Evolutionary conservation across 2,329 filamentous ascomycete species (phyloP), one percentile per base, ranked within the genome.

Genomic region (Ramichloridium luteum): DNA sequence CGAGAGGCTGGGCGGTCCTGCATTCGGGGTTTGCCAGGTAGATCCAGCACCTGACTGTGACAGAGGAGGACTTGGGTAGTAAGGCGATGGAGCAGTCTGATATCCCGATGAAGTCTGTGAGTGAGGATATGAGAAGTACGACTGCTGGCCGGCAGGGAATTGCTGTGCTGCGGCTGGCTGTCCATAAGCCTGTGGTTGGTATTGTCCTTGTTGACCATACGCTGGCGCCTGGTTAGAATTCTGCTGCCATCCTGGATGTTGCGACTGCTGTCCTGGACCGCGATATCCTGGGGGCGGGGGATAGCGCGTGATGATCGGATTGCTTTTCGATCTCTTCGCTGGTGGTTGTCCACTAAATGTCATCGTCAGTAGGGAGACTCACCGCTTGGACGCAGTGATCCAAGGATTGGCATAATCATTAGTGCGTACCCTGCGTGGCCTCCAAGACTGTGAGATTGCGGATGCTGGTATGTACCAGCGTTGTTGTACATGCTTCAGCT

Each of bases 281-380:
- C 48, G 54, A 39, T 65, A 65, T 10, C 61, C 61, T n/a, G 61
- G 61, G 16, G 63, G 64, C 25, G 62, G 63, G 29, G 63, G 59
- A 48, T 66, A 67, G 17, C 59, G 53, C 5, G 63, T 67, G 38
- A 66, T 64, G 41, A 66, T 54, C 5, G 61, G 60, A 37, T 64
- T 62, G 13, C 60, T 55, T 39, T 63, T 65, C 34, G 46, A 31
- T 32, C 57, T 60, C 46, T 66, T 67, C 2, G 47, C 39, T 11
- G 56, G 50, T 11, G 53, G 51, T 11, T 45, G 45, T 11, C 49
- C 48, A 31, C 22, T 29, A 13, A 18, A 6, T 6, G 12, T 16
- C 13, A 22, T 31, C 18, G 16, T 29, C 13, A 5, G 14, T 11
- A 6, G 25, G n/a, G n/a, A 27, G 25, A 27, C 5, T 5, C 15